Percentiles rank a stretch among this genome's conserved stretches.
These are phyloP conservation scores for Capsaspora owczarzaki DNA, from an alignment of 78 protist genomes.

Conservation along the genomic window DNA sequence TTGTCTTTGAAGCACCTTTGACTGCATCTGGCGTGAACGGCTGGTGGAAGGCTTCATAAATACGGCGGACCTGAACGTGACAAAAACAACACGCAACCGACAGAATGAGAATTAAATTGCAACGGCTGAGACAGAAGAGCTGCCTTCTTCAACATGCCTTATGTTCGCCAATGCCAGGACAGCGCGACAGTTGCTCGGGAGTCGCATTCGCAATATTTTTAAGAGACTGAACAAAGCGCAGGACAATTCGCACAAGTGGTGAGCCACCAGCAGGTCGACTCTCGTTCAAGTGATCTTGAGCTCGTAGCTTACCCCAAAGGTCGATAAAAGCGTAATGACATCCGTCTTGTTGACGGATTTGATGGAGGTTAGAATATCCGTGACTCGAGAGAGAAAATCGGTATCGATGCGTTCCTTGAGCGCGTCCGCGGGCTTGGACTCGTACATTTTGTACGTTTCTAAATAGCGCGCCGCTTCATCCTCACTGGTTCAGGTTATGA, in stretches of 20 bases:
- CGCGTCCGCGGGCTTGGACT: conserved; percentile 22
- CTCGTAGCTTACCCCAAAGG: conserved; percentile 6
- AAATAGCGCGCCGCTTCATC: conserved; percentile 37
- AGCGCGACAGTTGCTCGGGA: background rate
- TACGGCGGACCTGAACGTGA: background rate
- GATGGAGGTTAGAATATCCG: conserved; percentile 4
- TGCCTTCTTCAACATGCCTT: background rate
- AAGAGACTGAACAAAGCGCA: background rate
- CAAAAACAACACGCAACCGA: background rate
- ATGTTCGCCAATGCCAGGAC: conserved; percentile 5
- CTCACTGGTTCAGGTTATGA: background rate
- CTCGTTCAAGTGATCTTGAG: background rate
- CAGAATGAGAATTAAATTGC: background rate
- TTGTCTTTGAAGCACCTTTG: no score
- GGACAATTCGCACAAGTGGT: background rate
- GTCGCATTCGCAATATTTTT: background rate
- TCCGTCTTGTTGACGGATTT: conserved; percentile 29
- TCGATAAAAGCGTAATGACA: conserved; percentile 7
- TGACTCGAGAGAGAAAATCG: background rate
- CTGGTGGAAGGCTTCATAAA: background rate
- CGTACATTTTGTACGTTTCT: conserved; percentile 32
- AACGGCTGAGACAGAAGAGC: background rate
- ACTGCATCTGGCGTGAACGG: no score
- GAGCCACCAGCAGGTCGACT: background rate
- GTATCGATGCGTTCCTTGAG: background rate